These are phyloP conservation scores for Aspergillus calidoustus DNA, from an alignment of 2,329 filamentous ascomycete genomes.

Conservation along the genomic window DNA sequence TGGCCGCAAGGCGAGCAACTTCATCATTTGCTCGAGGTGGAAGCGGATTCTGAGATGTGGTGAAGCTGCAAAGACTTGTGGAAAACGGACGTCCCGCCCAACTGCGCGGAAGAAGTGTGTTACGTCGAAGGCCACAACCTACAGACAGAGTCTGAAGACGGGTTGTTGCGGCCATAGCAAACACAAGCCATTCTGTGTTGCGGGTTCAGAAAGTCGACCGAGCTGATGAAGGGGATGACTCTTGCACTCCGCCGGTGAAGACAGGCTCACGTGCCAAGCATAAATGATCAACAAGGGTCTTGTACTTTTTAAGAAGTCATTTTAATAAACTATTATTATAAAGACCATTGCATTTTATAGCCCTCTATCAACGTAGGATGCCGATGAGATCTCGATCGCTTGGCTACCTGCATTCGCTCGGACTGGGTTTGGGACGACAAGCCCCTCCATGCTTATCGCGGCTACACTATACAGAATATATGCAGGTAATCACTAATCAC, in stretches of 20 bases:
- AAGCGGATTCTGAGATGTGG: constrained; percentile 52
- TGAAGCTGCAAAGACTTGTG: constrained; percentile 22
- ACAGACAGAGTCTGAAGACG: constrained; percentile 18
- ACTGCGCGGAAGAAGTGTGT: background rate
- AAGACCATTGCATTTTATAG: background rate
- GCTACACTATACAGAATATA: background rate
- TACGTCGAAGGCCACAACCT: constrained; percentile 15
- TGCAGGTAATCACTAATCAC: background rate
- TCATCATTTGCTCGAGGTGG: constrained; percentile 71
- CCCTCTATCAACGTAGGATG: background rate
- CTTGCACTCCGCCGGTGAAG: constrained; percentile 1
- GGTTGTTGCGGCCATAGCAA: constrained; percentile 29
- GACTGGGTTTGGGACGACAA: background rate
- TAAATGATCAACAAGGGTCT: background rate
- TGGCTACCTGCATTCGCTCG: background rate
- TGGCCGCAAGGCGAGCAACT: constrained; percentile 76
- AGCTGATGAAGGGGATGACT: background rate
- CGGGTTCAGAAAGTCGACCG: background rate
- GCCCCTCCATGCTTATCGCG: background rate
- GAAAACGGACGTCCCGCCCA: constrained; percentile 23
- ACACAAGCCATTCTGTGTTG: constrained; percentile 26
- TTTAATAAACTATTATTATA: background rate
- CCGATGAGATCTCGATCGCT: background rate
- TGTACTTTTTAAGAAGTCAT: background rate
- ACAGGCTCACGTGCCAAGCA: background rate